Evolutionary conservation across 805 yeast genomes (phyloP), one percentile per base, ranked within the genome.

Genomic region (Wickerhamomyces xylosicus): DNA sequence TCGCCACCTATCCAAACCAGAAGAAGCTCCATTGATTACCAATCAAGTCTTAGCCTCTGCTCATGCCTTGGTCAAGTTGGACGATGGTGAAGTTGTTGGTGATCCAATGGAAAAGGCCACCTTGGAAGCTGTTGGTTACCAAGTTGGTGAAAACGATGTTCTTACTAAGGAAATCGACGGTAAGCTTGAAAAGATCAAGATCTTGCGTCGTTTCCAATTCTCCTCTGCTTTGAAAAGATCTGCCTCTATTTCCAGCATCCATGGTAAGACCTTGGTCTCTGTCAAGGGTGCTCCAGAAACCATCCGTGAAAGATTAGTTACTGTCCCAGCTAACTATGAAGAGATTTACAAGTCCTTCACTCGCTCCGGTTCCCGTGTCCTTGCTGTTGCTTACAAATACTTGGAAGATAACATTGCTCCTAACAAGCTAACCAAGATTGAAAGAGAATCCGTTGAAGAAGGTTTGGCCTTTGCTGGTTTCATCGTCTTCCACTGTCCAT

Each of bases 81-180:
- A 92, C 53, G 95, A 89, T 57, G 98, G 97, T 51, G 97, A 92
- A 46, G 76, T 89, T 49, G 98, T 92, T 44, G 98, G 98, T 63
- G 98, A 92, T 57, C 97, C 98, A 46, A 90, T 92, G 97, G 98
- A 92, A 64, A 86, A 87, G 63, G 96, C 94, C 20, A 92, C 98
- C 38, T 68, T 92, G 50, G 79, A 78, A 48, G 90, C 95, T 33
- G 74, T 92, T 41, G 77, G 78, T 22, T 92, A 97, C 96, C 69
- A 67, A 32, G 81, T 92, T 46, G 85, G 82, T 39, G 72, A 69
- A 40, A 84, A 86, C 47, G 95, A 87, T 56, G 60, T 71, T 37
- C 82, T 83, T 34, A 72, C 69, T 44, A 73, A 77, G 57, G 54
- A 57, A 33, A 47, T 47, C 2, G 46, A 48, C 4, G 64, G 48